Evolutionary conservation across 768 basidiomycete genomes (phyloP).

Genomic region (Pleurotus giganteus): DNA sequence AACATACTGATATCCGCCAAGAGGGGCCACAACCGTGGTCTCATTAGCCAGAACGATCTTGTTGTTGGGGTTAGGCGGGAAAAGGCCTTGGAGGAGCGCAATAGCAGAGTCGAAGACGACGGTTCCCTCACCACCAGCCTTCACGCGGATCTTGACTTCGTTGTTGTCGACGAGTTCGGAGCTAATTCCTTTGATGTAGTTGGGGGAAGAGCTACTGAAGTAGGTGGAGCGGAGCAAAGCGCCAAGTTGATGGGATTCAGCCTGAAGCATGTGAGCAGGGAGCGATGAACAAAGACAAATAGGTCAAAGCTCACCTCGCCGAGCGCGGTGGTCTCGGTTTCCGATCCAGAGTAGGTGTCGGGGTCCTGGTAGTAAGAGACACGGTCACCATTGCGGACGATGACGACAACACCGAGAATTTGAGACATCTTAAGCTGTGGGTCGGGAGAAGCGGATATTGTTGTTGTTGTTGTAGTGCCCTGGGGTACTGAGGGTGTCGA

Average conservation of each 20-base stretch:
- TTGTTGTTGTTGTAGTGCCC: constrained; percentile 15
- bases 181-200: constrained; percentile 65
- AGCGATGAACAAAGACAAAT: not conserved
- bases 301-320: constrained; percentile 53
- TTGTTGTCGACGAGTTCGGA: constrained; percentile 69
- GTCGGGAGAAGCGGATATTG: constrained; percentile 17
- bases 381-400: constrained; percentile 80
- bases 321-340: constrained; percentile 72
- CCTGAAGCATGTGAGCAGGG: constrained; percentile 34
- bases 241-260: constrained; percentile 68
- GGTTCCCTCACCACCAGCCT: constrained; percentile 82
- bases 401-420: constrained; percentile 75
- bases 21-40: constrained; percentile 65
- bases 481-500: constrained; percentile 13
- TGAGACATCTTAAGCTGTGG: constrained; percentile 36
- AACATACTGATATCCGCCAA: constrained; percentile 85
- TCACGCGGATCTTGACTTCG: constrained; percentile 74
- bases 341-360: constrained; percentile 55
- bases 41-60: constrained; percentile 79
- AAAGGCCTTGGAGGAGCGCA: constrained; percentile 82
- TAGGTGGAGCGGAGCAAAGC: constrained; percentile 61
- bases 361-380: constrained; percentile 71
- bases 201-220: constrained; percentile 62
- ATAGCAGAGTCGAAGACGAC: constrained; percentile 86
- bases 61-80: constrained; percentile 75